Base-by-base conservation (phyloP, 1,284 basidiomycete genomes). In the Puccinia coronata region DNA sequence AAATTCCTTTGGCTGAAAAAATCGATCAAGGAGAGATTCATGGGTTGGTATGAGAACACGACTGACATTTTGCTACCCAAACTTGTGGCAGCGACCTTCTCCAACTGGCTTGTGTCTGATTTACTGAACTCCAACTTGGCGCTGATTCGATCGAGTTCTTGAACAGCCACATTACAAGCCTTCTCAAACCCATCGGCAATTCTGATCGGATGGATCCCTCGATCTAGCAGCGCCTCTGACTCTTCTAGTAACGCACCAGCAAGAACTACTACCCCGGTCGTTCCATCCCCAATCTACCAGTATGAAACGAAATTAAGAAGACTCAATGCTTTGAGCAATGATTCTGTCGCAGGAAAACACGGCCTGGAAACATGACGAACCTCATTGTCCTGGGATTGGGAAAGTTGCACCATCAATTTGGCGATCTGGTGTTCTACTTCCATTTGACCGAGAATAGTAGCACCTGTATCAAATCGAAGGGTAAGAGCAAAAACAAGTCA, bases 191-290 rank as follows among this genome's bases (percentile, higher is more conserved):
- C 96, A 87, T 98, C 96, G 84, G 96, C 96, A 85, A 99, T 98
- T 82, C 96, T 92, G 87, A 98, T 98, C 51, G 96, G 96, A 87
- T 99, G 96, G 84, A 99, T 95, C 65, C 96, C 97, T 47, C 95
- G 90, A 88, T 99, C 97, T 41, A 99, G 90, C n/a, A 99, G 89
- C 11, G 91, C 90, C 87, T 89, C 87, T 20, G 89, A 93, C 86
- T 96, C 92, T 84, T 96, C 94, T 74, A 99, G 88, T 36, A 99
- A 89, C 31, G 97, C 97, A 83, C 96, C 96, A 47, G 96, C 97
- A 82, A 99, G 92, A 1, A 99, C 96, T 95, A 98, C 96, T 82
- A 99, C 96, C 87, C 96, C 97, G 49, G 96, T 99, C 14, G 96
- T 99, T 81, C 96, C 97, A 87, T 99, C 96, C 70, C 97, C 96